A percentile compares a stretch with the other conserved stretches of the same genome.
phyloP scores from a whole-genome alignment of 768 basidiomycete genomes.

The Termitomyces sp. region DNA sequence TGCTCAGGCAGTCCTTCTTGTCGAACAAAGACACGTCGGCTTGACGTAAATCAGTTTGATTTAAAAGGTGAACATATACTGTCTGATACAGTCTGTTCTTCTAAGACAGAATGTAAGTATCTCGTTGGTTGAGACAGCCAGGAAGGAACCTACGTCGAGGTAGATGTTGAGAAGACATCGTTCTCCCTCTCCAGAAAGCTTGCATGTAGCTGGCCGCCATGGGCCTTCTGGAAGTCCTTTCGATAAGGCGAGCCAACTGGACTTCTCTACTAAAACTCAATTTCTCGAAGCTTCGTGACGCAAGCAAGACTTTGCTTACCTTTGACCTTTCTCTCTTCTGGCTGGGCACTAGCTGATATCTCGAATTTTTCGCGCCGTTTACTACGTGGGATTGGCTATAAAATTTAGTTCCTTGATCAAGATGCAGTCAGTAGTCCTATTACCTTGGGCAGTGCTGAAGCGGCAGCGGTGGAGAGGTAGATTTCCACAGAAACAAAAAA shows the following conservation, averaged over 20 bases:
- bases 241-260: slow-evolving; percentile 65
- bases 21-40: slow-evolving; percentile 76
- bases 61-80: slow-evolving; percentile 66
- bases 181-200: slow-evolving; percentile 63
- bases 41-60: slow-evolving; percentile 78
- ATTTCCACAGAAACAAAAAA: slow-evolving; percentile 63
- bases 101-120: slow-evolving; percentile 35
- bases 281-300: neutral
- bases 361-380: slow-evolving; percentile 59
- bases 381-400: slow-evolving; percentile 46
- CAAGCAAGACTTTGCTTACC: slow-evolving; percentile 33
- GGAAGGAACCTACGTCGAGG: slow-evolving; percentile 53
- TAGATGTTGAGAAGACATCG: slow-evolving; percentile 71
- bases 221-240: slow-evolving; percentile 50
- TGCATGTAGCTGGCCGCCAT: slow-evolving; percentile 75
- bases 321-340: slow-evolving; percentile 54
- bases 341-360: slow-evolving; percentile 26
- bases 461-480: slow-evolving; percentile 53
- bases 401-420: neutral
- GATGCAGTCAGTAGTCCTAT: slow-evolving; percentile 7
- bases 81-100: slow-evolving; percentile 73
- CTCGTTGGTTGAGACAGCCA: neutral
- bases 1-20: slow-evolving; percentile 70
- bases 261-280: slow-evolving; percentile 50
- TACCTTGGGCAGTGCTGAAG: slow-evolving; percentile 57